A percentile compares a stretch with the other conserved stretches of the same genome.
These are phyloP conservation scores for Pulveroboletus ravenelii DNA, from an alignment of 768 basidiomycete genomes.

Conservation along the genomic window DNA sequence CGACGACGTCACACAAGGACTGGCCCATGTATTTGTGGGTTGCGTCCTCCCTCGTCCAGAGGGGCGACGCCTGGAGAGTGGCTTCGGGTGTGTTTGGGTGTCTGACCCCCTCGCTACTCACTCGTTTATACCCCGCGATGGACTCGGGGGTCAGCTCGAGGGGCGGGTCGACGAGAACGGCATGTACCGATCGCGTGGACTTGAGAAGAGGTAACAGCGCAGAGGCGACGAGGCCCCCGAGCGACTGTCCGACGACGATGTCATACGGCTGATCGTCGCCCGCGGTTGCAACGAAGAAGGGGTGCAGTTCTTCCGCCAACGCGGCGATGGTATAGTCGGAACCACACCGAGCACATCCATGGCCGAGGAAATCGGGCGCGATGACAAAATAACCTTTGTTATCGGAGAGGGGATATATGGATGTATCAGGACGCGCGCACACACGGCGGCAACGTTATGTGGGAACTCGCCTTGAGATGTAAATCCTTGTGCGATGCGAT, in stretches of 20 bases:
- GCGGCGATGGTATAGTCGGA: constrained; percentile 13
- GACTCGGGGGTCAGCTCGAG: not conserved
- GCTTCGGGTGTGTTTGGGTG: not conserved
- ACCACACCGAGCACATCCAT: constrained; percentile 4
- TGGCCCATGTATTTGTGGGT: not conserved
- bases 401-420: no score
- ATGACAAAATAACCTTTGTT: constrained; percentile 12
- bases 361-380: constrained; percentile 14
- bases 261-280: not conserved
- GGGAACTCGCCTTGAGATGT: no score
- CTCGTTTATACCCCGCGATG: not conserved
- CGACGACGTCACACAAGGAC: constrained; percentile 5
- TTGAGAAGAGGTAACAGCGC: constrained; percentile 15
- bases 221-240: constrained; percentile 14
- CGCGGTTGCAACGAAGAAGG: not conserved
- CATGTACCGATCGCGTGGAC: not conserved
- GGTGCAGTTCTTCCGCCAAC: constrained; percentile 10
- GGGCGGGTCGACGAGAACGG: constrained; percentile 18
- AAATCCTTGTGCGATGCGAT: no score
- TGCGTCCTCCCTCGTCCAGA: constrained; percentile 4
- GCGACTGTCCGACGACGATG: constrained; percentile 18
- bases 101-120: not conserved
- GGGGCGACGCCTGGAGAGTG: not conserved
- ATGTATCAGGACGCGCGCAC: no score
- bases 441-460: no score